phyloP scores from a whole-genome alignment of 164 flowering plant species.

The Annona cherimola region DNA sequence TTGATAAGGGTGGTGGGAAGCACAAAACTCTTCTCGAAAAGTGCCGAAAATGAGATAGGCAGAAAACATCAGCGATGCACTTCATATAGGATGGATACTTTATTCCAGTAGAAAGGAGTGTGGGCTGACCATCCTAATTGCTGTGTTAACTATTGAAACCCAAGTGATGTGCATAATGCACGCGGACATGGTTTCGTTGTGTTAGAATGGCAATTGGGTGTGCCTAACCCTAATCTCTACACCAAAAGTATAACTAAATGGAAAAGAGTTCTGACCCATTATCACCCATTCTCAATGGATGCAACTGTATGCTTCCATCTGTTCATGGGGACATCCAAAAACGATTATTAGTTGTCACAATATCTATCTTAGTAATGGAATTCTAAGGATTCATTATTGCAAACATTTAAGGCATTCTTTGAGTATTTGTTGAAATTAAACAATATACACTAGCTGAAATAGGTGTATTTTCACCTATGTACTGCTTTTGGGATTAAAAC shows the following conservation, averaged over 20 bases:
- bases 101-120: neutral
- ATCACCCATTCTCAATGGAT: neutral
- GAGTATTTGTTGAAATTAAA: neutral
- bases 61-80: too few relatives aligned
- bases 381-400: neutral
- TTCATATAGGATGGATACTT: too few relatives aligned
- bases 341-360: neutral
- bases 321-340: neutral
- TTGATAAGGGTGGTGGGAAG: too few relatives aligned
- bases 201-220: neutral
- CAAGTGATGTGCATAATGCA: neutral
- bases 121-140: neutral
- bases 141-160: neutral
- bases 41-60: too few relatives aligned
- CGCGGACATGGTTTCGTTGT: neutral
- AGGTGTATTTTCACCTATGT: neutral
- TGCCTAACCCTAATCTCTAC: neutral
- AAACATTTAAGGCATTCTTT: too few relatives aligned
- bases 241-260: neutral
- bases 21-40: neutral
- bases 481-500: too few relatives aligned
- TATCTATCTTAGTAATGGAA: neutral
- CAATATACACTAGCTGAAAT: neutral
- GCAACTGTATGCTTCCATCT: neutral
- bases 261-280: neutral